A percentile compares a stretch with the other conserved stretches of the same genome.
phyloP scores from a whole-genome alignment of 495 filamentous ascomycete species.

The Aeminium ludgeri region DNA sequence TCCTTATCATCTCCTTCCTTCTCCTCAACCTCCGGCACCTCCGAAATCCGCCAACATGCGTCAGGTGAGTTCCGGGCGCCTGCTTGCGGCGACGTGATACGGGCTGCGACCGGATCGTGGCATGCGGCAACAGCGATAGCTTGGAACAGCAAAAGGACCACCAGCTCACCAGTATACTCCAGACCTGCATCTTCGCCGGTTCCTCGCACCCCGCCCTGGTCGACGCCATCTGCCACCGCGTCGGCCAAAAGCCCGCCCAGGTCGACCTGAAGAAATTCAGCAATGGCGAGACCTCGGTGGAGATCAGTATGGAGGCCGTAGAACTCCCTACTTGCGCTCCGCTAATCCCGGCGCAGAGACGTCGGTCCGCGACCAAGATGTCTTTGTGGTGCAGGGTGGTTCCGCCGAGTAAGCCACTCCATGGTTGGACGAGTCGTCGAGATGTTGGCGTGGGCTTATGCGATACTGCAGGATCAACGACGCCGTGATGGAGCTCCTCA shows the following conservation, averaged over 20 bases:
- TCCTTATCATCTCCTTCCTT: too few species aligned
- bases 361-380: conserved; percentile 92
- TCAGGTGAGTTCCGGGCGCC: too few species aligned
- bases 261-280: conserved; percentile 53
- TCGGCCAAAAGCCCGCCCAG: conserved; percentile 48
- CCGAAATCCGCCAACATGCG: too few species aligned
- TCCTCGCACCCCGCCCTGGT: conserved; percentile 51
- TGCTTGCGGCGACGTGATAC: too few species aligned
- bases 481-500: conserved; percentile 93
- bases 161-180: conserved; percentile 36
- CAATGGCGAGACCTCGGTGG: conserved; percentile 93
- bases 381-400: conserved; percentile 96
- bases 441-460: background rate
- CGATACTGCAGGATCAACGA: conserved; percentile 58
- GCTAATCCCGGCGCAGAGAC: conserved; percentile 28
- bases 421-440: background rate
- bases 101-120: too few species aligned
- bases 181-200: conserved; percentile 54
- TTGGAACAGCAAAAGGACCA: too few species aligned
- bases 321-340: background rate
- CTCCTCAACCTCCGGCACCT: too few species aligned
- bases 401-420: conserved; percentile 46
- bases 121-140: too few species aligned
- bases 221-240: conserved; percentile 54
- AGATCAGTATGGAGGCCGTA: conserved; percentile 41